These are phyloP conservation scores for Phytophthora podocarpi DNA, from an alignment of 352 stramenopile species.

Conservation along the genomic window DNA sequence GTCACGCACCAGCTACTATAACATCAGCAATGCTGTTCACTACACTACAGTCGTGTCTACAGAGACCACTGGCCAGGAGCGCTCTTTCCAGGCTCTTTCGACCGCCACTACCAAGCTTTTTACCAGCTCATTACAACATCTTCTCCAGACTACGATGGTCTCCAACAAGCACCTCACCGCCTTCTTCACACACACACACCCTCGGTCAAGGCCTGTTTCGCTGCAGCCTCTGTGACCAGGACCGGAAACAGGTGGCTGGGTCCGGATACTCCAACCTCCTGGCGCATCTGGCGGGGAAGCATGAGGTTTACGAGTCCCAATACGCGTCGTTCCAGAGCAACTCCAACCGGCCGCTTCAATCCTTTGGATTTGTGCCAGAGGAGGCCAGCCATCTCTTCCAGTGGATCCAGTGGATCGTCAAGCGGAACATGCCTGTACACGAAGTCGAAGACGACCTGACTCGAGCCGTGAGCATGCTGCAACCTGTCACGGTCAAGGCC, in stretches of 20 bases:
- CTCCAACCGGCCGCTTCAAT: background rate
- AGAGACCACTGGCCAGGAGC: too few species aligned
- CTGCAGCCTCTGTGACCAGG: background rate
- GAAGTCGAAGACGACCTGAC: background rate
- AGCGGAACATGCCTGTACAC: background rate
- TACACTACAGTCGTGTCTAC: too few species aligned
- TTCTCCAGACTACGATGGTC: too few species aligned
- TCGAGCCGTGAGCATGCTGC: background rate
- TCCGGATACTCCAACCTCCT: slow-evolving; percentile 18
- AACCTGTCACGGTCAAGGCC: background rate
- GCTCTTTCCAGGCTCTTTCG: too few species aligned
- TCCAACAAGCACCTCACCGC: too few species aligned
- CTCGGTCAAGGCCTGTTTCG: too few species aligned
- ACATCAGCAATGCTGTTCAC: too few species aligned
- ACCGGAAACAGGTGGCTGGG: background rate
- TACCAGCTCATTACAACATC: too few species aligned
- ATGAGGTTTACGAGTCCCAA: background rate
- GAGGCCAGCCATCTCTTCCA: background rate
- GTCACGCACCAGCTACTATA: too few species aligned
- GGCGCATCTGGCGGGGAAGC: slow-evolving; percentile 3
- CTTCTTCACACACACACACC: too few species aligned
- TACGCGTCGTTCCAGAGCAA: background rate
- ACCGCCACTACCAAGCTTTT: too few species aligned
- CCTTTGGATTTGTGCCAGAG: background rate
- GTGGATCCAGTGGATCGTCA: background rate